phyloP scores from a whole-genome alignment of 345 rosid genomes.

The Mangifera indica region DNA sequence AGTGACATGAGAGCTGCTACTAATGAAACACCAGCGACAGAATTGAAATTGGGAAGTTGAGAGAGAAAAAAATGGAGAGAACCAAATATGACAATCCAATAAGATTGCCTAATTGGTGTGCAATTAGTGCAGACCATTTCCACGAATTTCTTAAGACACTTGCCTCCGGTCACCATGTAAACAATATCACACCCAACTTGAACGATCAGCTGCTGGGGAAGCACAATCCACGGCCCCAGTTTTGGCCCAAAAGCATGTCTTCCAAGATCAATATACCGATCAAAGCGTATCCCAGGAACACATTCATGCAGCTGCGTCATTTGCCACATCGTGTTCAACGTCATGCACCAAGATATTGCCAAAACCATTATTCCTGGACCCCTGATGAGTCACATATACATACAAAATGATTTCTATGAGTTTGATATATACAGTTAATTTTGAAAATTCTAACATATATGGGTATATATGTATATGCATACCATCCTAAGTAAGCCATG shows the following conservation, averaged over 20 bases:
- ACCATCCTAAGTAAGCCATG: constrained; percentile 97
- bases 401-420: not conserved
- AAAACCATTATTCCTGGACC: constrained; percentile 77
- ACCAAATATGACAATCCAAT: constrained; percentile 88
- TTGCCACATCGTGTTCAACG: constrained; percentile 95
- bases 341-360: constrained; percentile 76
- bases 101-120: constrained; percentile 66
- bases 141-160: constrained; percentile 77
- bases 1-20: constrained; percentile 97
- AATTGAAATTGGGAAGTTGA: constrained; percentile 90
- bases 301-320: constrained; percentile 93
- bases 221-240: constrained; percentile 85
- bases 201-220: constrained; percentile 92
- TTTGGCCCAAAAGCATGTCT: constrained; percentile 77
- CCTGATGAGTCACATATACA: constrained; percentile 38
- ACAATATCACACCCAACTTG: constrained; percentile 88
- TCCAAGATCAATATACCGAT: constrained; percentile 87
- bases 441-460: no score
- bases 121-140: constrained; percentile 70
- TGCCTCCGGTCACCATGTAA: constrained; percentile 98
- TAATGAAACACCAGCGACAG: constrained; percentile 85
- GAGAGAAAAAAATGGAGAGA: constrained; percentile 85
- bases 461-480: constrained; percentile 4
- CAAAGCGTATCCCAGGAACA: constrained; percentile 84
- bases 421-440: not conserved